Evolutionary conservation across 129 eudicot genomes (phyloP).

Genomic region (Flaveria bidentis): DNA sequence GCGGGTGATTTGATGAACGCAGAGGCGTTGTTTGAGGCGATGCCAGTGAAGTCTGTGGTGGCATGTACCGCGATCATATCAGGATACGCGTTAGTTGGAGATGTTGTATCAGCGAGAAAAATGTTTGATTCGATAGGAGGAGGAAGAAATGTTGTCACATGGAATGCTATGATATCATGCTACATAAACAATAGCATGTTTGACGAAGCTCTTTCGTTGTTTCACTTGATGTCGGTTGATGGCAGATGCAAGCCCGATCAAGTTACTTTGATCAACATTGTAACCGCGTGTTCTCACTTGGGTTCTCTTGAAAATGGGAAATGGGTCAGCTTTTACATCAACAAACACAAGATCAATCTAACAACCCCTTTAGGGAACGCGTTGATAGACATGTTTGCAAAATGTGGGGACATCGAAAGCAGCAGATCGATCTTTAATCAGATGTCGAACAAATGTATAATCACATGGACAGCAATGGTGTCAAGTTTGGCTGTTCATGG

Average conservation of each 20-base stretch:
- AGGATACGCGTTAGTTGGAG: constrained; percentile 48
- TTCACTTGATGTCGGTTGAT: constrained; percentile 50
- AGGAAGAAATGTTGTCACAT: constrained; percentile 53
- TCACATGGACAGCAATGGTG: constrained; percentile 74
- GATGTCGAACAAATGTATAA: constrained; percentile 47
- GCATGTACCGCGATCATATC: constrained; percentile 59
- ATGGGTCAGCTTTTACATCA: constrained; percentile 55
- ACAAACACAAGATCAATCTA: constrained; percentile 43
- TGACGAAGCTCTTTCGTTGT: constrained; percentile 51
- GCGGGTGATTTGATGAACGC: constrained; percentile 49
- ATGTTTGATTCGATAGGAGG: constrained; percentile 49
- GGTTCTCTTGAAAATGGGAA: constrained; percentile 66
- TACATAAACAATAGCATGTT: constrained; percentile 48
- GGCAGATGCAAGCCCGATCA: constrained; percentile 56
- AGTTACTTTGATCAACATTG: constrained; percentile 40
- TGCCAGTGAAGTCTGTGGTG: constrained; percentile 60
- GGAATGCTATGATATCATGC: constrained; percentile 76
- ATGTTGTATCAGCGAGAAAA: constrained; percentile 51
- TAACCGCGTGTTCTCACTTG: constrained; percentile 63
- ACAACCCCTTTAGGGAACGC: constrained; percentile 61
- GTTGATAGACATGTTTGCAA: constrained; percentile 63
- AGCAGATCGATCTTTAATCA: constrained; percentile 41
- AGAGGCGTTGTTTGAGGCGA: constrained; percentile 36
- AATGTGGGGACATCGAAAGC: constrained; percentile 64
- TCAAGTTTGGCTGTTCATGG: constrained; percentile 55